Base-by-base conservation (phyloP, 768 basidiomycete species). In the Sutorius australiensis region DNA sequence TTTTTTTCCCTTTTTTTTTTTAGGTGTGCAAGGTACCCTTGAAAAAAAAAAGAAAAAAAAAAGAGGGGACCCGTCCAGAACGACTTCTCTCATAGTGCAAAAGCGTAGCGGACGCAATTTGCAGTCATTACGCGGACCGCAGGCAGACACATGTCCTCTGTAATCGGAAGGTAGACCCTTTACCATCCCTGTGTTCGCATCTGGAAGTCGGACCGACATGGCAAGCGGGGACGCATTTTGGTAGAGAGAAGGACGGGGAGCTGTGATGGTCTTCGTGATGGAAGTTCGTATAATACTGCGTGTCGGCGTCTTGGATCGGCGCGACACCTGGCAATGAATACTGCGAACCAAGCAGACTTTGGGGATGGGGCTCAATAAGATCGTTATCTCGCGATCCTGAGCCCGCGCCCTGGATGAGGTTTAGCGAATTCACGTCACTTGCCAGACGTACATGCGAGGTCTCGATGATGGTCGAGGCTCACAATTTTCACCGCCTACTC, bases 301-400 rank as follows among this genome's bases (percentile, higher is more conserved):
- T 32, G 51, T 60, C 58, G 61, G 58, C 52, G 62, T 53, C 57
- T 56, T 65, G 59, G 56, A 67, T 64, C 45, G 60, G 61, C 62
- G 46, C 48, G 34, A 52, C 39, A 43, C 59, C 50, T 58, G 50
- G 51, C 33, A 48, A 59, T 37, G 53, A 57, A 58, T 17, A 14
- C 21, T 50, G 48, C 28, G 37, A 24, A 27, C n/a, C 17, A 28
- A n/a, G 39, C 28, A 46, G 33, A 31, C 21, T 46, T 31, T 49
- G 48, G 44, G 50, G 41, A 16, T 8, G 40, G 1, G 41, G 30
- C 38, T 19, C 24, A 44, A 53, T 43, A 13, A 46, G 62, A 68
- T 70, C 60, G 65, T 42, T 59, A 68, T 69, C 64, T 68, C 55
- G 62, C 69, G 67, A 69, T 69, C 66, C 45, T 16, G 38, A 51